Evolutionary conservation across 202 grass and related monocot species (phyloP).

Genomic region (Brachypodium distachyon): DNA sequence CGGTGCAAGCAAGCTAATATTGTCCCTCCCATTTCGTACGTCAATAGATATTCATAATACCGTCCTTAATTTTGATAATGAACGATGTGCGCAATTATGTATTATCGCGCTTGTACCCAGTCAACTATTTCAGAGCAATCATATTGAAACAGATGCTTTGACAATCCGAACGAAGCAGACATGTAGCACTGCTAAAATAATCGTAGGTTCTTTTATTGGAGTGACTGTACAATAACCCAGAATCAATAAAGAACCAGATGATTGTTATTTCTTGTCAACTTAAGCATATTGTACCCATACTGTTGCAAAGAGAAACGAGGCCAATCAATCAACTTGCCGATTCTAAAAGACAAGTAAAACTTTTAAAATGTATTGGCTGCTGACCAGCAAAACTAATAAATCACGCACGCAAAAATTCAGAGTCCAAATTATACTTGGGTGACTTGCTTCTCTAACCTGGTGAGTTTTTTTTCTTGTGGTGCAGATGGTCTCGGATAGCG

Average conservation of each 20-base stretch:
- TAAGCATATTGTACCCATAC: not conserved
- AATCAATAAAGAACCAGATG: not conserved
- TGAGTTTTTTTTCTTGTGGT: not conserved
- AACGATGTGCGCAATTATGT: not conserved
- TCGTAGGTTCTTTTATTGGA: not conserved
- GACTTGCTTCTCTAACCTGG: not conserved
- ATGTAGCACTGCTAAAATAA: not conserved
- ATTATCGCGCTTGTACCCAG: conserved; percentile 12
- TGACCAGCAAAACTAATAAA: not conserved
- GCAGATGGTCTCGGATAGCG: conserved; percentile 93
- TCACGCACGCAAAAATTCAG: not conserved
- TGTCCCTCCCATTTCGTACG: not conserved
- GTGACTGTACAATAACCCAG: not conserved
- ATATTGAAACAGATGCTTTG: not conserved
- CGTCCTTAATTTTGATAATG: not conserved
- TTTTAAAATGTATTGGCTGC: not conserved
- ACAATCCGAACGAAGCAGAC: not conserved
- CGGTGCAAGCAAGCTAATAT: not conserved
- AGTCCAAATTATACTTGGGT: not conserved
- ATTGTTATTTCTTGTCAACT: not conserved
- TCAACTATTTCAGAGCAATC: conserved; percentile 14
- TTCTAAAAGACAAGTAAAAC: not conserved
- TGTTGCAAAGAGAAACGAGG: not conserved
- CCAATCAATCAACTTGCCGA: not conserved
- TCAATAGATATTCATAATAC: not conserved